Evolutionary conservation across 495 filamentous ascomycete species (phyloP).

Genomic region (Tuber umbilicatum): DNA sequence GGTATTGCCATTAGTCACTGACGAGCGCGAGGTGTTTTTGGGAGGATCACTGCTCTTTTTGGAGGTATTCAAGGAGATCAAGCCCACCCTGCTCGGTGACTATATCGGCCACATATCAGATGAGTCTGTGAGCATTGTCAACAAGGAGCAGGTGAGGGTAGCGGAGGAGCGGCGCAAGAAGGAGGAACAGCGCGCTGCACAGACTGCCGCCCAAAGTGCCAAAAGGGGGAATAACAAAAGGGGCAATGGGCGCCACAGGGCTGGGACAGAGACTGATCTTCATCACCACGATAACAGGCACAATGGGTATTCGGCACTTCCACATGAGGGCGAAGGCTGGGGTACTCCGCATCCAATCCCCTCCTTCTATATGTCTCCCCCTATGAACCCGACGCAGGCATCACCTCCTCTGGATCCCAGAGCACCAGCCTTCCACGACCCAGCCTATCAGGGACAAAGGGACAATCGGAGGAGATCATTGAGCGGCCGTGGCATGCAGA

Average conservation of each 20-base stretch:
- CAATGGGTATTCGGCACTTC: neutral
- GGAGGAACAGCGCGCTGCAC: neutral
- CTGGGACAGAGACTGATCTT: neutral
- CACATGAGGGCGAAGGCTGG: neutral
- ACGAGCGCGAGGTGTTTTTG: constrained; percentile 16
- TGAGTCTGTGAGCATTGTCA: neutral
- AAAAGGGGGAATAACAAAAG: neutral
- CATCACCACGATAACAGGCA: neutral
- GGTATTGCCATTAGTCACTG: constrained; percentile 15
- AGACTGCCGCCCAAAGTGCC: neutral
- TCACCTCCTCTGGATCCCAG: neutral
- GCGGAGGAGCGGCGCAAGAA: neutral
- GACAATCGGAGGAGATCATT: neutral
- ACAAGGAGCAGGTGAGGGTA: neutral
- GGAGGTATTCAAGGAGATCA: constrained; percentile 25
- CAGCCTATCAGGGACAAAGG: neutral
- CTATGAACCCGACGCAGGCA: neutral
- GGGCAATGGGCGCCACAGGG: neutral
- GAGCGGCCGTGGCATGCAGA: neutral
- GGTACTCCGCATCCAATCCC: neutral
- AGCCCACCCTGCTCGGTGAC: constrained; percentile 15
- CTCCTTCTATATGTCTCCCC: neutral
- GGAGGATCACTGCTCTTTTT: constrained; percentile 28
- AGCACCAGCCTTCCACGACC: neutral
- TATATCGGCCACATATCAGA: constrained; percentile 27